These are phyloP conservation scores for Moesziomyces antarcticus DNA, from an alignment of 1,284 basidiomycete genomes.

Conservation along the genomic window DNA sequence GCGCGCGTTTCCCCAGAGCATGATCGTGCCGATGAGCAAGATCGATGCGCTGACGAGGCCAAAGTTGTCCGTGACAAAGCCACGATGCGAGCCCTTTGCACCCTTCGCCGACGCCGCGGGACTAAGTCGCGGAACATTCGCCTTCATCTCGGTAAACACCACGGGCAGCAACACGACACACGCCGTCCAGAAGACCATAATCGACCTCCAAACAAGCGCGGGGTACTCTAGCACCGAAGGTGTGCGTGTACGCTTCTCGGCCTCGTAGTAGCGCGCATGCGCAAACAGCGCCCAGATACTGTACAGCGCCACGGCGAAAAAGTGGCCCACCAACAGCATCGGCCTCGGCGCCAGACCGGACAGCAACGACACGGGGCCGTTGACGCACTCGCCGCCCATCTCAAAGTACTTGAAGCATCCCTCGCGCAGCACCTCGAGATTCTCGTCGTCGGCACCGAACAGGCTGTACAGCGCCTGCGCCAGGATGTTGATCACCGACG, in stretches of 20 bases:
- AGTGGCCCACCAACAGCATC: slow-evolving; percentile 84
- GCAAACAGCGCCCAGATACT: slow-evolving; percentile 87
- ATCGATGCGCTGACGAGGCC: slow-evolving; percentile 35
- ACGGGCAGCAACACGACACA: slow-evolving; percentile 65
- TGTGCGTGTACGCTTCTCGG: slow-evolving; percentile 15
- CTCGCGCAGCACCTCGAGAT: slow-evolving; percentile 83
- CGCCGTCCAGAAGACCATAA: slow-evolving; percentile 63
- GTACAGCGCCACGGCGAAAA: slow-evolving; percentile 95
- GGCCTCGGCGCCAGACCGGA: slow-evolving; percentile 77
- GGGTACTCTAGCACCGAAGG: slow-evolving; percentile 55
- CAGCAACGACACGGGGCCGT: slow-evolving; percentile 78
- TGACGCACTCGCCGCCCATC: slow-evolving; percentile 86
- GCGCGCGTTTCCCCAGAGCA: slow-evolving; percentile 40
- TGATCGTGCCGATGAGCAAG: slow-evolving; percentile 31
- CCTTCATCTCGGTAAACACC: slow-evolving; percentile 61
- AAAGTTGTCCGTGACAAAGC: slow-evolving; percentile 40
- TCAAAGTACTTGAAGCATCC: slow-evolving; percentile 99
- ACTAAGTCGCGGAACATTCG: slow-evolving; percentile 44
- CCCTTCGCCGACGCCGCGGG: slow-evolving; percentile 1
- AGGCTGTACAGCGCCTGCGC: slow-evolving; percentile 66
- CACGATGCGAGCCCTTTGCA: slow-evolving; percentile 6
- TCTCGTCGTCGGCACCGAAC: slow-evolving; percentile 72
- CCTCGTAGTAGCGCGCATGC: slow-evolving; percentile 24
- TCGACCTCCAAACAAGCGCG: slow-evolving; percentile 34
- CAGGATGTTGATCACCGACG: slow-evolving; percentile 66